Conservation (phyloP, 164 flowering plant species). For the Warburgia ugandensis region DNA sequence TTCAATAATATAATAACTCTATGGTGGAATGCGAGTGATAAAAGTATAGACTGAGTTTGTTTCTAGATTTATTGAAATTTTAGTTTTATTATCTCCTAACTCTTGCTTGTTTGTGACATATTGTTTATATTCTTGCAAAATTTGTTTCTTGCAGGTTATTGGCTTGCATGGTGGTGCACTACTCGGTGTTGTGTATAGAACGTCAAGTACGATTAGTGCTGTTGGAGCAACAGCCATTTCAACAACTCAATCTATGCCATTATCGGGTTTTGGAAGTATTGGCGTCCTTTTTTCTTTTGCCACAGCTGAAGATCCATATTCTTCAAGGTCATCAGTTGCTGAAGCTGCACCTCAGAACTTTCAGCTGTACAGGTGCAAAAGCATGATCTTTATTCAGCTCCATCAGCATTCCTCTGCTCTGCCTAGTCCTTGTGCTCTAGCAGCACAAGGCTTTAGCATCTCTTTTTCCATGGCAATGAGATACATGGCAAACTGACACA, state of each 20-base stretch:
- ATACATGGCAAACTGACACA: too few species aligned
- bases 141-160: constrained; percentile 46
- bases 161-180: constrained; percentile 97
- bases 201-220: constrained; percentile 81
- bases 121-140: background rate
- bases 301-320: too few species aligned
- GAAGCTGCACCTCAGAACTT: constrained; percentile 83
- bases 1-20: too few species aligned
- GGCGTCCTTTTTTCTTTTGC: constrained; percentile 58
- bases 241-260: constrained; percentile 83
- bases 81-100: background rate
- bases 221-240: constrained; percentile 88
- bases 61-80: background rate
- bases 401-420: too few species aligned
- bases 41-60: background rate
- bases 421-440: too few species aligned
- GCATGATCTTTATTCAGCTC: too few species aligned
- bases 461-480: too few species aligned
- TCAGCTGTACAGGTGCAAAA: constrained; percentile 75
- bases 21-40: too few species aligned
- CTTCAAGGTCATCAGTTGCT: constrained; percentile 39
- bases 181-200: constrained; percentile 88
- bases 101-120: background rate
- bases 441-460: too few species aligned
- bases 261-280: constrained; percentile 75